phyloP scores from a whole-genome alignment of 108 stramenopile species.

The Cyclotella baltica region DNA sequence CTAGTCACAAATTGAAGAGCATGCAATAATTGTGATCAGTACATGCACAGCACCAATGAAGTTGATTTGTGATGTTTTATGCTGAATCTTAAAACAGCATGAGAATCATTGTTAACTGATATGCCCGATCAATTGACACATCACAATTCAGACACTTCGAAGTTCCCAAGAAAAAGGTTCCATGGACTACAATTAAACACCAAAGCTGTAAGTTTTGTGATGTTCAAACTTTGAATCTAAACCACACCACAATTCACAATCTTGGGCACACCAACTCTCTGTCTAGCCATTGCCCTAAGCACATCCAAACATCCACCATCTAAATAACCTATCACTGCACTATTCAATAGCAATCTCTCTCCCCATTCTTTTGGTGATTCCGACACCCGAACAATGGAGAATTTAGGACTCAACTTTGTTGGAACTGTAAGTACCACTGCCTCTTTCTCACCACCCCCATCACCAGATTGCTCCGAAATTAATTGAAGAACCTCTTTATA shows the following conservation, averaged over 20 bases:
- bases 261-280: slow-evolving; percentile 67
- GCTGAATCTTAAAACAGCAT: too few relatives aligned
- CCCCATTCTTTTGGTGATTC: slow-evolving; percentile 79
- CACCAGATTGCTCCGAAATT: not conserved
- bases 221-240: not conserved
- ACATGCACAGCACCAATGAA: too few relatives aligned
- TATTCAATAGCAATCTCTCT: slow-evolving; percentile 67
- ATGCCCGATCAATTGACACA: too few relatives aligned
- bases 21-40: too few relatives aligned
- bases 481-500: slow-evolving; percentile 29
- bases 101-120: too few relatives aligned
- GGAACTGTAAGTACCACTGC: slow-evolving; percentile 72
- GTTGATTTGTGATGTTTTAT: too few relatives aligned
- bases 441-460: slow-evolving; percentile 32
- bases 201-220: not conserved
- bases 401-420: slow-evolving; percentile 51
- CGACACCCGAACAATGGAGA: slow-evolving; percentile 71
- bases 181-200: too few relatives aligned
- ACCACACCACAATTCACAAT: slow-evolving; percentile 55
- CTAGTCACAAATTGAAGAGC: too few relatives aligned
- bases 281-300: slow-evolving; percentile 66
- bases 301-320: slow-evolving; percentile 49
- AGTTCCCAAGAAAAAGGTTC: too few relatives aligned
- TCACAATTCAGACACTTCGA: not conserved
- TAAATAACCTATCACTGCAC: slow-evolving; percentile 63